Evolutionary conservation across 306 rosid species (phyloP).

Genomic region (Potentilla sterilis): DNA sequence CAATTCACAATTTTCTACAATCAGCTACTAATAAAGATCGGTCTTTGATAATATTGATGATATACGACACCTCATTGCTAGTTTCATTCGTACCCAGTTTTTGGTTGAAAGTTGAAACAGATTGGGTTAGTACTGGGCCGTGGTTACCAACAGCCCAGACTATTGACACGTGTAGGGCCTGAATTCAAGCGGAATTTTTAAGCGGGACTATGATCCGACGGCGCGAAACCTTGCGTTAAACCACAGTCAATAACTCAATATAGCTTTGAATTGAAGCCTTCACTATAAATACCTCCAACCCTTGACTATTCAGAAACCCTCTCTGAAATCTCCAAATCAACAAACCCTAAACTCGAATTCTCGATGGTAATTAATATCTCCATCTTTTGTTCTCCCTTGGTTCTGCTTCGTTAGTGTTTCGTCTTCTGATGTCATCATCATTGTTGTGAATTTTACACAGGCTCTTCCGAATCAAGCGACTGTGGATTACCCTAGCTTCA

Average conservation of each 20-base stretch:
- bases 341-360: background rate
- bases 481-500: conserved; percentile 33
- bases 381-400: background rate
- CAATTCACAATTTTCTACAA: no score
- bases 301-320: no score
- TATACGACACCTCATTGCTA: no score
- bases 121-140: no score
- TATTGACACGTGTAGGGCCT: conserved; percentile 1
- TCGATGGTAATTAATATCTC: background rate
- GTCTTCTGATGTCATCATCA: background rate
- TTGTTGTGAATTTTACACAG: background rate
- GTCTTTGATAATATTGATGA: no score
- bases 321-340: background rate
- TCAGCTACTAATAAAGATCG: no score
- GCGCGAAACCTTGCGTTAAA: conserved; percentile 15
- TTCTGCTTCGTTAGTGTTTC: background rate
- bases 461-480: conserved; percentile 29
- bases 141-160: no score
- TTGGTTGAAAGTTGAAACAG: no score
- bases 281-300: background rate
- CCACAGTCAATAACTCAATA: conserved; percentile 11
- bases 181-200: conserved; percentile 30
- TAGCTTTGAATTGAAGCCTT: background rate
- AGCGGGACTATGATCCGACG: conserved; percentile 31
- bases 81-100: no score